Base-by-base conservation (phyloP, 441 rosid genomes). In the Adansonia gregorii region DNA sequence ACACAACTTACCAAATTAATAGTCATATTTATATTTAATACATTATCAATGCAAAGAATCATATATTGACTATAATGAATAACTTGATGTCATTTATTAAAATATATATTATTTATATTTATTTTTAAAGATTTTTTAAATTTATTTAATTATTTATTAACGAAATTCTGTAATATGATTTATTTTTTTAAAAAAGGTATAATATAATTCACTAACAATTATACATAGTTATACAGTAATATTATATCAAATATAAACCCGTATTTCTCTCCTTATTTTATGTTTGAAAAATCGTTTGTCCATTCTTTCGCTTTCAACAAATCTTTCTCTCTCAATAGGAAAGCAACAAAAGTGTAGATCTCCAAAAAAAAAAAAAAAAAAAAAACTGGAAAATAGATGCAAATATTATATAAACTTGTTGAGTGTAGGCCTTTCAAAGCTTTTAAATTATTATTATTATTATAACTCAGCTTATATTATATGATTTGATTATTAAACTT, bases 261-360 rank as follows among this genome's bases (percentile, higher is more conserved):
- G 3, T 27, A 27, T 0, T n/a, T 35, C 20, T 61, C 10, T 22
- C 9, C 46, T 24, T 74, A 59, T 10, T 59, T 35, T 35, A 35
- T 0, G 46, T 64, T 64, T 14, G 20, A 64, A 35, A 35, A 64
- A 27, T 14, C 17, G 14, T 35, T 63, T 63, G 67, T 27, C 17
- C 43, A 27, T 27, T 27, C 67, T 63, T 63, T 63, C 45, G 1
- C 41, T 31, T 63, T 63, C 67, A 31, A 31, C 67, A 63, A 63
- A 27, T 63, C 67, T 31, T 0, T 24, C 67, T 14, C 67, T 63
- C 10, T 39, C 43, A 4, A 5, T 39, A 39, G 43, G 43, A 39
- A 39, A 39, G 6, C 6, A 39, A 39, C 43, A 0, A 39, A 39
- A 39, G 46, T 24, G 35, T 60, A 4, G 0, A 60, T 60, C 4